Evolutionary conservation across 2,329 filamentous ascomycete species (phyloP).

Genomic region (Chalaropsis thielavioides): DNA sequence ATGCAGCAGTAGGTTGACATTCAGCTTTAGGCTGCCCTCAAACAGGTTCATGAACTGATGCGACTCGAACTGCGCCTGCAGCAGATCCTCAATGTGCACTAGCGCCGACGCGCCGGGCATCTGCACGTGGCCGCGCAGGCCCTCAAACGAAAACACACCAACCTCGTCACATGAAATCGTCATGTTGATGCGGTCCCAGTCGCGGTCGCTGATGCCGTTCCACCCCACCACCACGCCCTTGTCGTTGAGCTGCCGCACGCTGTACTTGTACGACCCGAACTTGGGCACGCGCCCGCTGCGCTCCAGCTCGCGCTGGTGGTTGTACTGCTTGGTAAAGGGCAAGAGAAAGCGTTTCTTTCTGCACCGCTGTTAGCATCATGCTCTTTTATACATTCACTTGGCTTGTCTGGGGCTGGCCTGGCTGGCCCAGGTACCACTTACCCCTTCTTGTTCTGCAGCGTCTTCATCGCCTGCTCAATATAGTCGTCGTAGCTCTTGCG

Average conservation of each 20-base stretch:
- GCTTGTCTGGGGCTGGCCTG: too few relatives aligned
- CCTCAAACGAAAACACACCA: conserved; percentile 85
- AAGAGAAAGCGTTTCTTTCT: conserved; percentile 85
- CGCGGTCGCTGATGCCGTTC: conserved; percentile 64
- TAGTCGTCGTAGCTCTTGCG: conserved; percentile 98
- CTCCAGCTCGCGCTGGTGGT: conserved; percentile 91
- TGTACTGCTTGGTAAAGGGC: conserved; percentile 97
- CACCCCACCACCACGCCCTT: conserved; percentile 92
- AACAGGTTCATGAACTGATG: conserved; percentile 94
- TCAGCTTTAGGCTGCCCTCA: conserved; percentile 69
- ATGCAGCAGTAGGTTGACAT: conserved; percentile 93
- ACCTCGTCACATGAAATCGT: conserved; percentile 92
- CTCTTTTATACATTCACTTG: too few relatives aligned
- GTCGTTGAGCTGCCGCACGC: conserved; percentile 71
- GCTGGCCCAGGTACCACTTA: too few relatives aligned
- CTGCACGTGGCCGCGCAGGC: conserved; percentile 82
- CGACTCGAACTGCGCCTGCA: conserved; percentile 95
- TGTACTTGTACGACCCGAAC: conserved; percentile 97
- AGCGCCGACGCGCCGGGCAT: conserved; percentile 83
- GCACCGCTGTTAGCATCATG: conserved; percentile 18
- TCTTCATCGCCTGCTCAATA: conserved; percentile 96
- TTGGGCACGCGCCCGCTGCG: conserved; percentile 86
- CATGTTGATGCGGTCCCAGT: conserved; percentile 85
- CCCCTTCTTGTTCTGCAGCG: conserved; percentile 91
- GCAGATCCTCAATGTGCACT: conserved; percentile 78